A percentile compares a stretch with the other conserved stretches of the same genome.
phyloP scores from a whole-genome alignment of 306 rosid species.

The Castanea crenata region DNA sequence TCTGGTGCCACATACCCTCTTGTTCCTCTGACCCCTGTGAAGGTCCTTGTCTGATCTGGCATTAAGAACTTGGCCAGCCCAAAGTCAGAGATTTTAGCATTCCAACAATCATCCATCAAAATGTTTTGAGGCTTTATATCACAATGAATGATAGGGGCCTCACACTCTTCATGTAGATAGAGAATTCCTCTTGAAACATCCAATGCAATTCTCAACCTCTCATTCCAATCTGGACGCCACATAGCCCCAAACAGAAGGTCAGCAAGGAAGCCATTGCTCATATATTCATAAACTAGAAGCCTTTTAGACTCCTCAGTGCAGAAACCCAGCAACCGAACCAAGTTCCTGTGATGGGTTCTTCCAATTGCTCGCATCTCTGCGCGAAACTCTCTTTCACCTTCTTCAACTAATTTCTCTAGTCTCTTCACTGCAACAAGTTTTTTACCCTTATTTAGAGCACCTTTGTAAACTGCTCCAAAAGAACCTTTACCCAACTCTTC shows the following conservation, averaged over 20 bases:
- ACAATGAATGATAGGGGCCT: conserved; percentile 4
- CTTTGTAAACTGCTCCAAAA: conserved; percentile 23
- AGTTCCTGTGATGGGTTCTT: conserved; percentile 20
- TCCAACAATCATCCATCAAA: conserved; percentile 13
- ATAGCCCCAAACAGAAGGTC: neutral
- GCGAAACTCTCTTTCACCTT: conserved; percentile 18
- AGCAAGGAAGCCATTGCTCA: neutral
- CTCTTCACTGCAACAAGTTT: conserved; percentile 21
- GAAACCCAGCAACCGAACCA: conserved; percentile 12
- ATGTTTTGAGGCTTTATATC: conserved; percentile 13
- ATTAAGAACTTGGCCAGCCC: conserved; percentile 7
- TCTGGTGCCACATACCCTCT: conserved; percentile 13
- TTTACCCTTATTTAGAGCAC: neutral
- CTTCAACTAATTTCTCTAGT: conserved; percentile 18
- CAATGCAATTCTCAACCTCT: conserved; percentile 7
- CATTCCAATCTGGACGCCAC: conserved; percentile 7
- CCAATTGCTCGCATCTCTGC: conserved; percentile 25
- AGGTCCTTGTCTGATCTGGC: conserved; percentile 17
- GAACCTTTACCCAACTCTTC: conserved; percentile 18
- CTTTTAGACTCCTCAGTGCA: conserved; percentile 12
- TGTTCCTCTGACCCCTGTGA: conserved; percentile 2
- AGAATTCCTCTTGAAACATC: conserved; percentile 13
- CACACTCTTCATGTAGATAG: conserved; percentile 6
- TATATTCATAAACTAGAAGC: conserved; percentile 19
- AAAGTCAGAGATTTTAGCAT: conserved; percentile 8